Evolutionary conservation across 2,329 filamentous ascomycete species (phyloP), one percentile per base, ranked within the genome.

Genomic region (Diaporthe capsici): DNA sequence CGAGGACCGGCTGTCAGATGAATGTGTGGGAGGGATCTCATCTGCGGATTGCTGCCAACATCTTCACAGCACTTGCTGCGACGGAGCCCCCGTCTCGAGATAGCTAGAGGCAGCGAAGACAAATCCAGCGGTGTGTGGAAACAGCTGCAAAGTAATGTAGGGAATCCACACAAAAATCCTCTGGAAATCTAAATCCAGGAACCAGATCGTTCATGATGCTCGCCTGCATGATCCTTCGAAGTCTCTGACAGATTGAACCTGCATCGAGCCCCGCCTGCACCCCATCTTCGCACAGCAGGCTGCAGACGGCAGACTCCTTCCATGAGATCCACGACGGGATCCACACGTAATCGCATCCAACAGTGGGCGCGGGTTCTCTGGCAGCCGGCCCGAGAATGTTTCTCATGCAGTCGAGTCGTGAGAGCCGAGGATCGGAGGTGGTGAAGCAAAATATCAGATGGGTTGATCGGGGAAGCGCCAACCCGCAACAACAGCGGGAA

Each of bases 181-280:
- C n/a, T 60, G 71, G 20, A 63, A 63, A 63, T 51, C 71, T 37
- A 17, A 60, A 47, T 53, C 34, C 49, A 65, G 58, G 37, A 28
- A 65, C 47, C 34, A 53, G 71, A 65, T 65, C 44, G 71, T 65
- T 53, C 65, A 68, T 42, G 65, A 70, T 70, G 65, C 65, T 70
- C 65, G 65, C 49, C 71, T 73, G 58, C 71, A 65, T 73, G 58
- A 73, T 65, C 47, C 71, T 61, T 49, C 58, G n/a, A 49, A 70
- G 65, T 42, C 49, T 70, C 65, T 31, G 65, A 70, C 65, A 70
- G 34, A 31, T 70, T 68, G 65, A 53, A 55, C 65, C 34, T 42
- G 49, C 47, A 55, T 55, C 9, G 31, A 47, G 65, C 47, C 65
- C 65, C 65, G 65, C 65, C 47, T 68, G 65, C 47, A 68, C 47